A percentile compares a stretch with the other conserved stretches of the same genome.
Conservation (phyloP, 306 rosid species). For the Vigna reflexopilosa region DNA sequence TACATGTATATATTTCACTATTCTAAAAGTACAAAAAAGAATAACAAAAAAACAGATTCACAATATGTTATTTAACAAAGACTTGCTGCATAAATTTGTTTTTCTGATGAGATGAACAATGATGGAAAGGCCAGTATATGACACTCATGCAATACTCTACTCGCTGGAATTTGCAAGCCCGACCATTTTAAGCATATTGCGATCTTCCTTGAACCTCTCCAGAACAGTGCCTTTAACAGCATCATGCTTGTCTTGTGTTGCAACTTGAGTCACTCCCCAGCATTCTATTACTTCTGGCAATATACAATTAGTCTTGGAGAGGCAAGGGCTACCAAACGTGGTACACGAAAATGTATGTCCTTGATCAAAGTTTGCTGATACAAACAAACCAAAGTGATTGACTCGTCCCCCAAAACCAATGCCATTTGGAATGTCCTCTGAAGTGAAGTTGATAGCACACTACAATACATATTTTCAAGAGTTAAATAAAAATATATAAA, state of each 20-base stretch:
- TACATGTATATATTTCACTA: neutral
- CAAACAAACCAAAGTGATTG: conserved; percentile 78
- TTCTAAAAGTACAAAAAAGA: neutral
- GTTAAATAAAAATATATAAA: neutral
- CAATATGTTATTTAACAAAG: neutral
- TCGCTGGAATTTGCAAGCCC: conserved; percentile 92
- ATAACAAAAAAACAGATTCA: neutral
- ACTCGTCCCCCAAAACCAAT: conserved; percentile 88
- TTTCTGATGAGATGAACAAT: neutral
- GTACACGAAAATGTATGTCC: conserved; percentile 84
- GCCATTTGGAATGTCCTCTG: conserved; percentile 92
- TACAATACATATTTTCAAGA: conserved; percentile 35
- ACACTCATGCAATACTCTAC: conserved; percentile 36
- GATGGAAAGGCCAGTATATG: neutral
- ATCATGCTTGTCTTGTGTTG: conserved; percentile 54
- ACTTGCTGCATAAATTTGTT: neutral
- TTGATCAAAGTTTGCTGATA: conserved; percentile 79
- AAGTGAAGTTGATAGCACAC: conserved; percentile 91
- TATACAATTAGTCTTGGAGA: conserved; percentile 68
- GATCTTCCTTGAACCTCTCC: conserved; percentile 89
- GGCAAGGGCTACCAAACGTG: conserved; percentile 90
- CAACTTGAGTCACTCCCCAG: conserved; percentile 76
- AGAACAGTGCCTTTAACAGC: conserved; percentile 58
- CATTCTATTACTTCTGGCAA: conserved; percentile 89
- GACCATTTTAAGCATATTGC: conserved; percentile 71